Percentiles rank a stretch among this genome's conserved stretches.
Conservation (phyloP, 2,329 filamentous ascomycete genomes). For the Scedosporium aurantiacum region DNA sequence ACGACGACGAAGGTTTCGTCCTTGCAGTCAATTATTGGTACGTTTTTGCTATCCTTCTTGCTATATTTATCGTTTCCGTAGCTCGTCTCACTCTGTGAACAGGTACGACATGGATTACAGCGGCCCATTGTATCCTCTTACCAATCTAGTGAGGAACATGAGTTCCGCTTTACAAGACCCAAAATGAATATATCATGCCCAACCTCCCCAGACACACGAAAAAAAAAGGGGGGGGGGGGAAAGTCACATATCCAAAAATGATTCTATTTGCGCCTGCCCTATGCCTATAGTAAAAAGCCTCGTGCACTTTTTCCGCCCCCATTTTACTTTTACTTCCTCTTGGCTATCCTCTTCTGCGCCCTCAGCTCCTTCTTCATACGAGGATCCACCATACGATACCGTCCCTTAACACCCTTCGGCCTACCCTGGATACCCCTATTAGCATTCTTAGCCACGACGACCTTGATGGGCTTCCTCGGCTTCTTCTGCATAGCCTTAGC, state of each 20-base stretch:
- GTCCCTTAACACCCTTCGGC: constrained; percentile 85
- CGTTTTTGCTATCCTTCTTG: constrained; percentile 11
- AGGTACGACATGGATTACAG: constrained; percentile 75
- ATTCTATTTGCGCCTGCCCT: constrained; percentile 8
- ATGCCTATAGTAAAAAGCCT: not conserved
- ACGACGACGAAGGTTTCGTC: constrained; percentile 62
- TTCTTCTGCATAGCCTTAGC: constrained; percentile 76
- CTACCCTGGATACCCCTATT: constrained; percentile 80
- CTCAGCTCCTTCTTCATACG: constrained; percentile 94
- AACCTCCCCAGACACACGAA: not conserved
- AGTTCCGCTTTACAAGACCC: constrained; percentile 7
- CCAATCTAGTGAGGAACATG: constrained; percentile 40
- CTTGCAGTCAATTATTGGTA: constrained; percentile 77
- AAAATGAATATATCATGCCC: not conserved
- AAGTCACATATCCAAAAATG: constrained; percentile 7
- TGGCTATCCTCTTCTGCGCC: constrained; percentile 66
- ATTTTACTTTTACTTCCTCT: constrained; percentile 50
- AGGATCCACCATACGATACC: constrained; percentile 94
- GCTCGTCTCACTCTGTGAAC: not conserved
- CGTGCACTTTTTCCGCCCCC: constrained; percentile 8
- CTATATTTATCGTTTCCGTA: not conserved
- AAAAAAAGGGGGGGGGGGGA: constrained; percentile 9
- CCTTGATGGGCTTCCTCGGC: constrained; percentile 68
- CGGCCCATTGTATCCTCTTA: constrained; percentile 54
- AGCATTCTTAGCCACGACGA: constrained; percentile 76